Evolutionary conservation across 139 green algal species (phyloP).

Genomic region (Limnomonas spitsbergensis): DNA sequence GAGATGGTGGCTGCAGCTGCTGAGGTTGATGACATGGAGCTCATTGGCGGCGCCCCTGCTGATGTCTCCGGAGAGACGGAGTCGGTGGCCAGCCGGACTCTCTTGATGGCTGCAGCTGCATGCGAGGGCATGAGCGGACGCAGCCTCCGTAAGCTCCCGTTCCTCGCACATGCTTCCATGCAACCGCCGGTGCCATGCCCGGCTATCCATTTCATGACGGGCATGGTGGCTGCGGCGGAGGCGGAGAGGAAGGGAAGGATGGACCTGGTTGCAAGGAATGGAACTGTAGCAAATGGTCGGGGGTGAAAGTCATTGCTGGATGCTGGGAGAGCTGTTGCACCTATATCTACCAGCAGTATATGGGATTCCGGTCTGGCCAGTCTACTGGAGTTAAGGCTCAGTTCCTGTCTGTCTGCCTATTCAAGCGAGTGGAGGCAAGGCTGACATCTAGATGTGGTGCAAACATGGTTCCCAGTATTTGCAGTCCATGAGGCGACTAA

Average conservation of each 20-base stretch:
- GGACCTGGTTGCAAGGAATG: background rate
- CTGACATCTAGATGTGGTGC: no score
- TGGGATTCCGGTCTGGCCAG: no score
- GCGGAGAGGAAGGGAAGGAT: background rate
- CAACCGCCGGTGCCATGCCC: background rate
- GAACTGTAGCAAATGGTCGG: no score
- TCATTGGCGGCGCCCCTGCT: background rate
- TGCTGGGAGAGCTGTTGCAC: no score
- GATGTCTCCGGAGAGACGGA: background rate
- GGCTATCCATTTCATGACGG: background rate
- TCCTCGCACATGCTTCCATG: slow-evolving; percentile 64
- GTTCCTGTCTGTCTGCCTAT: no score
- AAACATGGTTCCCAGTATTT: no score
- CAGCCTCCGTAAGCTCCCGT: slow-evolving; percentile 75
- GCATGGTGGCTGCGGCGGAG: background rate
- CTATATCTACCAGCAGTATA: no score
- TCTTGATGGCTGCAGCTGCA: slow-evolving; percentile 42
- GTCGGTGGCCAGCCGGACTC: background rate
- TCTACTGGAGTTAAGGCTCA: no score
- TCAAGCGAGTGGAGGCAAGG: no score
- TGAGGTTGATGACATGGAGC: background rate
- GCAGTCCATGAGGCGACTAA: no score
- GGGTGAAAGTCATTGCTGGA: no score
- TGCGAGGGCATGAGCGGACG: slow-evolving; percentile 71
- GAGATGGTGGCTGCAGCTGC: background rate